Conservation (phyloP, 257 asterid genomes). For the Handroanthus guayacan region DNA sequence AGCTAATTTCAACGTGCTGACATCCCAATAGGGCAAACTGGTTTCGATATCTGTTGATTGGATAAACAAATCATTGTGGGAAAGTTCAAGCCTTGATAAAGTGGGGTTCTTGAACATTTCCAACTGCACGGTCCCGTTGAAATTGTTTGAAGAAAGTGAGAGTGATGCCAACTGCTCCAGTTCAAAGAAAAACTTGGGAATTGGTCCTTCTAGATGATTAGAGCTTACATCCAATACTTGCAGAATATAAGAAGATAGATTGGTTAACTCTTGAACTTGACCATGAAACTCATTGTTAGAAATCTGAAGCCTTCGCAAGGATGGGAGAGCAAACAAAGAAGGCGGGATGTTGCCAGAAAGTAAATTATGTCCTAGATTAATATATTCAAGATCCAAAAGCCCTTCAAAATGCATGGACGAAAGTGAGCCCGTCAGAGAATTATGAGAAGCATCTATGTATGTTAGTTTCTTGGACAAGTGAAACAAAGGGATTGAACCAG, state of each 20-base stretch:
- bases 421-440: conserved; percentile 39
- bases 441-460: conserved; percentile 30
- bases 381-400: conserved; percentile 26
- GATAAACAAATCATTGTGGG: conserved; percentile 44
- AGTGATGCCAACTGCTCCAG: conserved; percentile 31
- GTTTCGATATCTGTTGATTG: not conserved
- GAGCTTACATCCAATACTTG: conserved; percentile 39
- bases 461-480: conserved; percentile 35
- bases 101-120: conserved; percentile 18
- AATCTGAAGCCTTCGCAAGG: conserved; percentile 42
- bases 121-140: conserved; percentile 41
- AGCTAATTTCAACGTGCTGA: conserved; percentile 29
- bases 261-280: conserved; percentile 1
- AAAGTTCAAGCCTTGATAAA: conserved; percentile 38
- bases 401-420: conserved; percentile 41
- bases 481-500: conserved; percentile 47
- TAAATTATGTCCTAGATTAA: conserved; percentile 37
- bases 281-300: conserved; percentile 44
- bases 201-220: conserved; percentile 42
- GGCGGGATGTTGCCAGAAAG: conserved; percentile 39
- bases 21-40: conserved; percentile 15
- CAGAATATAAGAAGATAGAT: conserved; percentile 9
- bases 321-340: conserved; percentile 45
- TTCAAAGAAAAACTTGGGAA: conserved; percentile 42
- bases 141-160: conserved; percentile 42